Evolutionary conservation across 1,284 basidiomycete species (phyloP), one percentile per base, ranked within the genome.

Genomic region (Trametes pubescens): DNA sequence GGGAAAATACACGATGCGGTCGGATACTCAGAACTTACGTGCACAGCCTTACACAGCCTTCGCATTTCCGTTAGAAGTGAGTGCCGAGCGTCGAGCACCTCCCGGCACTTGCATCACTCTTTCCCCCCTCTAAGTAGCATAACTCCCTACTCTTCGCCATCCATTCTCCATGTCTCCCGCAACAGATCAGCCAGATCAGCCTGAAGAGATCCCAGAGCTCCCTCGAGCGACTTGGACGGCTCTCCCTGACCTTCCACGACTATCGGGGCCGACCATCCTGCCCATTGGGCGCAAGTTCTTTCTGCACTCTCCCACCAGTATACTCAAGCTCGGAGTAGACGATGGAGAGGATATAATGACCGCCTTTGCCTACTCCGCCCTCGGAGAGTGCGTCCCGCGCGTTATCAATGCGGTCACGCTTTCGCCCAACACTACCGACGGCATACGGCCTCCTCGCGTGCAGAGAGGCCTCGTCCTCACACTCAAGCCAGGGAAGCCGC

Each of bases 301-400:
- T 21, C 44, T 47, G 22, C 6, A 24, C 4, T 24, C 44, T 47
- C 44, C 44, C 8, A 24, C 44, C 21, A 47, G 21, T 21, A 16
- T 47, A 10, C 6, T 47, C 44, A 47, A 47, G 22, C 21, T 24
- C 2, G 44, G 21, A 7, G 44, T 47, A 7, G 21, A 47, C 44
- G 44, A 47, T 47, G 44, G 44, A 47, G 44, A 47, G 44, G 44
- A 47, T 21, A 9, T 14, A 4, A 47, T 47, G 44, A 47, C 44
- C 44, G 44, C 44, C 21, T 24, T 47, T 8, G 44, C 44, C 10
- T 21, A 47, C 22, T 11, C 44, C 7, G 22, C 14, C 24, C 44
- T 47, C 44, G 24, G 44, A 5, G 44, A 24, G 21, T 47, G 44
- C 44, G 44, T 26, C 44, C 44, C 44, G 14, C 44, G 44, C 24